Evolutionary conservation across 2,329 filamentous ascomycete species (phyloP), one percentile per base, ranked within the genome.

Genomic region (Monilinia fructicola): DNA sequence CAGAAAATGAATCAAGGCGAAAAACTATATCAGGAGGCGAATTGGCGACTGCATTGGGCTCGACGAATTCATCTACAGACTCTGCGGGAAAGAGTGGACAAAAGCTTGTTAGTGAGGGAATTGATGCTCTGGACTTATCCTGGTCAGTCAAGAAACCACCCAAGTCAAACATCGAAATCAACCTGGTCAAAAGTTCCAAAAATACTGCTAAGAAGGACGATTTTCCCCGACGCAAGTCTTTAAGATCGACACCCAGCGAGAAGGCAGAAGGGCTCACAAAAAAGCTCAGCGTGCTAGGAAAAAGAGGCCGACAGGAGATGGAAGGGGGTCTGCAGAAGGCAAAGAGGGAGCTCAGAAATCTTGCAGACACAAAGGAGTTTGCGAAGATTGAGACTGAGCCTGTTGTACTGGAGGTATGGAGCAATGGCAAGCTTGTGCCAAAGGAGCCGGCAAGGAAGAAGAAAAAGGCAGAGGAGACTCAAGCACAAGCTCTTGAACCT

Each of bases 291-390:
- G 80, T 82, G 31, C 76, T 90, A 35, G 82, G 85, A 67, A 92
- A 91, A 77, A 83, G 87, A 60, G 80, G 83, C 65, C 81, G 84
- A 71, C 85, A 86, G 72, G 78, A 79, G 11, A 76, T 83, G 60
- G 83, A 85, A 66, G 70, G 73, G 12, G 67, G 67, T 14, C 52
- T 82, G 31, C 72, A 78, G 35, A 81, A 80, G 65, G 76, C 85
- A 71, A 78, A 83, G 46, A 84, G 87, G 67, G 88, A 90, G 73
- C 76, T 89, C 38, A 78, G 80, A 76, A 81, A 84, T 68, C 76
- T 92, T 63, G 81, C 84, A 77, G 83, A 90, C 77, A 85, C 87
- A 68, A 84, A 87, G 67, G 87, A 89, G 72, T 89, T 82, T 68
- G 79, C 83, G 0, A 81, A 83, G 56, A 83, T 88, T 28, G 87